These are phyloP conservation scores for Acanthamoeba castellanii DNA, from an alignment of 208 protist species.

Conservation along the genomic window DNA sequence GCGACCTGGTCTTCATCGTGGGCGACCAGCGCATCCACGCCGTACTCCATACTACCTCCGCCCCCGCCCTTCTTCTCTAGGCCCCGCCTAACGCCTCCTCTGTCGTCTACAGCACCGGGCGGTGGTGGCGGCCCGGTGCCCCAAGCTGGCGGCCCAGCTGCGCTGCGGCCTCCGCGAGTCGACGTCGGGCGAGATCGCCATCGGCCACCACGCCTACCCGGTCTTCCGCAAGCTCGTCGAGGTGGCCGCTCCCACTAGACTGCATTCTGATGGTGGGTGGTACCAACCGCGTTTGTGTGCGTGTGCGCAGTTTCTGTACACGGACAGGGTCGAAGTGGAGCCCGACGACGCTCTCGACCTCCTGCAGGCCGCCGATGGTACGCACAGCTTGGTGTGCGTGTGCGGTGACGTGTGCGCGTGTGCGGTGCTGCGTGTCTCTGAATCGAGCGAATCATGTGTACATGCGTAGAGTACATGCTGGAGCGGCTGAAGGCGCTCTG, in stretches of 20 bases:
- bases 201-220: neutral
- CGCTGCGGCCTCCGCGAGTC: neutral
- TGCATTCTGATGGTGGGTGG: too few relatives aligned
- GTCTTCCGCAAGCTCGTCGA: slow-evolving; percentile 2
- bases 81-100: neutral
- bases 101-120: neutral
- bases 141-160: neutral
- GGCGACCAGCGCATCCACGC: neutral
- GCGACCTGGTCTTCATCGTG: slow-evolving; percentile 12
- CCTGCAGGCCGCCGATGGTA: neutral
- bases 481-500: neutral
- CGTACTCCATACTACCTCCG: neutral
- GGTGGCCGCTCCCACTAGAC: too few relatives aligned
- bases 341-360: neutral
- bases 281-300: too few relatives aligned
- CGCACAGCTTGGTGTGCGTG: neutral
- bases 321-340: neutral
- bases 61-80: neutral
- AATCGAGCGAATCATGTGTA: neutral
- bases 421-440: too few relatives aligned
- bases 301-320: neutral
- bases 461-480: neutral
- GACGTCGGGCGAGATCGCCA: slow-evolving; percentile 10
- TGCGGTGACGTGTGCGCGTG: too few relatives aligned
- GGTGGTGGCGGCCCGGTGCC: neutral